Evolutionary conservation across 2,329 filamentous ascomycete species (phyloP), one percentile per base, ranked within the genome.

Genomic region (Daldinia eschscholtzii): DNA sequence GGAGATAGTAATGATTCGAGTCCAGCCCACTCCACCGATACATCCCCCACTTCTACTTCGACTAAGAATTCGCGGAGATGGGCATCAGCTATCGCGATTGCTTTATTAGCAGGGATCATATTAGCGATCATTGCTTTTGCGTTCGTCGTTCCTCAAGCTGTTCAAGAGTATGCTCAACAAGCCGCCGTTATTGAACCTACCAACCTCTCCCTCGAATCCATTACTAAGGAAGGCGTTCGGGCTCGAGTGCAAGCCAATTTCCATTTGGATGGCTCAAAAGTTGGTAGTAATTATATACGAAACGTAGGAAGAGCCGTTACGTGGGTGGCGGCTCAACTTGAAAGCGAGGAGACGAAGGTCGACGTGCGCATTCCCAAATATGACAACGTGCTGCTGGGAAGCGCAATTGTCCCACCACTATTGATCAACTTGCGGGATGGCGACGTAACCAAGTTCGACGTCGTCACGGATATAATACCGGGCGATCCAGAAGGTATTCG

Each of bases 111-210:
- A 56, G 72, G 88, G 1, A 75, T 90, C 6, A 84, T 91, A 5
- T 74, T 95, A 23, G 78, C 85, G 30, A 93, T 97, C 73, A 89
- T 98, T 65, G 81, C 92, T 15, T 83, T 95, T 63, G 93, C 90
- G 15, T 97, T 97, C 81, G 87, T 97, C 61, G 88, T 92, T 0
- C 94, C 95, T 1, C 89, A 91, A 15, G 88, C 91, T 6, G 88
- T 97, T 10, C 89, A 97, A 80, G 88, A 93, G 77, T 99, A 99
- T 80, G 93, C 92, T 56, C 91, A 95, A 80, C 86, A 94, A 79
- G 93, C 94, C 2, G 86, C 91, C 26, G 89, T 95, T 18, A 88
- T 99, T 72, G 89, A 94, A 76, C 93, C 96, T 1, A 94, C 91
- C 5, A 92, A 91, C 72, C 81, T 99, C 20, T 93, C 94, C 1